phyloP scores from a whole-genome alignment of 805 yeast species.

The Lachancea mirantina region DNA sequence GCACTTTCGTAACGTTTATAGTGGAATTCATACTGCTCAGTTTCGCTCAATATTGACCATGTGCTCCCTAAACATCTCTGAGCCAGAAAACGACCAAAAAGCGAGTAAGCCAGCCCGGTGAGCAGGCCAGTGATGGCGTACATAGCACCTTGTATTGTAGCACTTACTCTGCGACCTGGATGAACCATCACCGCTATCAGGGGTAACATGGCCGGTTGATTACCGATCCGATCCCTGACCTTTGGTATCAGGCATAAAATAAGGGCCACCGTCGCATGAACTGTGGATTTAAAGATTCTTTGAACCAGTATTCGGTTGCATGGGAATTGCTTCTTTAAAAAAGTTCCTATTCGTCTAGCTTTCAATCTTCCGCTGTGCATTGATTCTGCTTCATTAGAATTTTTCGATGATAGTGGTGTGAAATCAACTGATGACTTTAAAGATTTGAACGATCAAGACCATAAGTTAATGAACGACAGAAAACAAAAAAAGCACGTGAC shows the following conservation, averaged over 20 bases:
- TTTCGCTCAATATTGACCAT: slow-evolving; percentile 27
- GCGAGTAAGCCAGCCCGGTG: slow-evolving; percentile 37
- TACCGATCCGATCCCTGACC: slow-evolving; percentile 32
- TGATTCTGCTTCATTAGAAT: too few species aligned
- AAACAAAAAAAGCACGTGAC: too few species aligned
- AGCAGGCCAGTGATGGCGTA: slow-evolving; percentile 37
- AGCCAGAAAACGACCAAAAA: slow-evolving; percentile 38
- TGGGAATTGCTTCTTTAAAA: slow-evolving; percentile 20
- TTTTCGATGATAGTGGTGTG: too few species aligned
- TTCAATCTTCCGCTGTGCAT: slow-evolving; percentile 2
- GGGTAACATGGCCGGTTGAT: slow-evolving; percentile 39
- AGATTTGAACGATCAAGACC: too few species aligned
- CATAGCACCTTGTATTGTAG: slow-evolving; percentile 38
- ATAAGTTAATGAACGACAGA: too few species aligned
- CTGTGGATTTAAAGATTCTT: slow-evolving; percentile 34
- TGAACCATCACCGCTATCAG: slow-evolving; percentile 42
- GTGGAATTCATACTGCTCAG: slow-evolving; percentile 24
- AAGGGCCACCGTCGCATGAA: slow-evolving; percentile 37
- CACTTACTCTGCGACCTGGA: slow-evolving; percentile 44
- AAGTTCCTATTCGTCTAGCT: slow-evolving; percentile 1
- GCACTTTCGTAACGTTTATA: slow-evolving; percentile 34
- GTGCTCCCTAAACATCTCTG: slow-evolving; percentile 31
- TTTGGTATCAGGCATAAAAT: slow-evolving; percentile 36
- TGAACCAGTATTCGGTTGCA: slow-evolving; percentile 30
- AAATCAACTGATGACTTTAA: too few species aligned